A percentile compares a stretch with the other conserved stretches of the same genome.
Conservation (phyloP, 305 asterid genomes). For the Fraxinus latifolia region DNA sequence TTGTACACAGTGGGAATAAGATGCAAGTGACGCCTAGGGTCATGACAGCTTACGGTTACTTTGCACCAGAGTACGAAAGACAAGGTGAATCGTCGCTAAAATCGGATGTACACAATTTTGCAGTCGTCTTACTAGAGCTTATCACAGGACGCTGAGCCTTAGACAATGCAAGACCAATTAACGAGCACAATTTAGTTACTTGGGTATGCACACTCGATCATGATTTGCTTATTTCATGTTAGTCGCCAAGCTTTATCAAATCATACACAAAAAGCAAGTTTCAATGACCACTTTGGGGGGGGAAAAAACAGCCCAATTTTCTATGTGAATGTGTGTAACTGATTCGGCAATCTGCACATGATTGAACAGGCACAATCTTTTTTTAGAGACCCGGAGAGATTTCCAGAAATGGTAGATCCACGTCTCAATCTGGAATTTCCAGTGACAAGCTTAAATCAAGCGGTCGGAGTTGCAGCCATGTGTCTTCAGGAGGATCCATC, state of each 20-base stretch:
- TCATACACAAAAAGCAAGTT: too few relatives aligned
- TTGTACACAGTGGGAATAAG: conserved; percentile 35
- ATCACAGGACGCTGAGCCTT: conserved; percentile 50
- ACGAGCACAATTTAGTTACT: conserved; percentile 37
- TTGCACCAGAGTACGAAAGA: conserved; percentile 44
- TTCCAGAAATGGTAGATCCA: conserved; percentile 50
- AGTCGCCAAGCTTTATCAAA: too few relatives aligned
- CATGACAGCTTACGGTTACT: conserved; percentile 38
- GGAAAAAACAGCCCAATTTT: too few relatives aligned
- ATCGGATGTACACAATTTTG: conserved; percentile 48
- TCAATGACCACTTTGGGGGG: too few relatives aligned
- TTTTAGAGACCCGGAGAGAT: conserved; percentile 40
- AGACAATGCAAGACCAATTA: conserved; percentile 28
- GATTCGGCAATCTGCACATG: background rate
- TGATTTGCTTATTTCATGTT: background rate
- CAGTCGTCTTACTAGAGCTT: conserved; percentile 42
- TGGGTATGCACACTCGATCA: conserved; percentile 35
- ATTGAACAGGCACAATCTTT: conserved; percentile 37
- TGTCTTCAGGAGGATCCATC: conserved; percentile 52
- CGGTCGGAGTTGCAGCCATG: conserved; percentile 50
- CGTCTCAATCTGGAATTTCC: conserved; percentile 29
- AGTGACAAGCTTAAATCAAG: conserved; percentile 43
- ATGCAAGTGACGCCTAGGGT: background rate
- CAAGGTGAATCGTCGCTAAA: conserved; percentile 38
- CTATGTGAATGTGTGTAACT: background rate